Evolutionary conservation across 139 green algal species (phyloP).

Genomic region (Coccomyxa sp.): DNA sequence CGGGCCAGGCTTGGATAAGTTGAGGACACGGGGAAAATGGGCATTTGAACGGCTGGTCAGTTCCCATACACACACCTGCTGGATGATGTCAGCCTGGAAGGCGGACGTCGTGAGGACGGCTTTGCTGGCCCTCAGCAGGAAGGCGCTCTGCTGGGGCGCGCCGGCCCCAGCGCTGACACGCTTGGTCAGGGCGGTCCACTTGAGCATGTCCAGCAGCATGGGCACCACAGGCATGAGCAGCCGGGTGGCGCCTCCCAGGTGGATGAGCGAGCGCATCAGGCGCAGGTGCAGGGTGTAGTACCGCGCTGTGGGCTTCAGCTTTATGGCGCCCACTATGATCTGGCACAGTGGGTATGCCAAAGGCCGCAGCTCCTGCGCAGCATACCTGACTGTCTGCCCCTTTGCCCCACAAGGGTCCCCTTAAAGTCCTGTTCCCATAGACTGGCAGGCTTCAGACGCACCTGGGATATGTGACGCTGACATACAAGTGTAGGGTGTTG

Average conservation of each 20-base stretch:
- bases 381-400: neutral
- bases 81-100: conserved; percentile 82
- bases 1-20: too few species aligned
- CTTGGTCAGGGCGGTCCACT: conserved; percentile 57
- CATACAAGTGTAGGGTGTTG: neutral
- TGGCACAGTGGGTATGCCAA: conserved; percentile 86
- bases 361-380: conserved; percentile 57
- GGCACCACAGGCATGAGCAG: conserved; percentile 77
- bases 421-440: too few species aligned
- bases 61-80: conserved; percentile 51
- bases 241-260: conserved; percentile 48
- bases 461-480: neutral
- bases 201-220: conserved; percentile 81
- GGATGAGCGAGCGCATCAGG: conserved; percentile 38
- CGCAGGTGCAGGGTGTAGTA: conserved; percentile 90
- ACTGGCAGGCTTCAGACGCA: neutral
- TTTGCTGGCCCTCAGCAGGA: conserved; percentile 58
- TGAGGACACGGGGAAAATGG: too few species aligned
- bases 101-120: conserved; percentile 32
- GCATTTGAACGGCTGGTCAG: too few species aligned
- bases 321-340: conserved; percentile 68
- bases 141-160: conserved; percentile 36
- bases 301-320: conserved; percentile 82
- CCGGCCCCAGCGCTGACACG: conserved; percentile 12
- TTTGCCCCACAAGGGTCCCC: too few species aligned